A percentile compares a stretch with the other conserved stretches of the same genome.
phyloP scores from a whole-genome alignment of 2,329 filamentous ascomycete genomes.

The Cordyceps cateniannulata region DNA sequence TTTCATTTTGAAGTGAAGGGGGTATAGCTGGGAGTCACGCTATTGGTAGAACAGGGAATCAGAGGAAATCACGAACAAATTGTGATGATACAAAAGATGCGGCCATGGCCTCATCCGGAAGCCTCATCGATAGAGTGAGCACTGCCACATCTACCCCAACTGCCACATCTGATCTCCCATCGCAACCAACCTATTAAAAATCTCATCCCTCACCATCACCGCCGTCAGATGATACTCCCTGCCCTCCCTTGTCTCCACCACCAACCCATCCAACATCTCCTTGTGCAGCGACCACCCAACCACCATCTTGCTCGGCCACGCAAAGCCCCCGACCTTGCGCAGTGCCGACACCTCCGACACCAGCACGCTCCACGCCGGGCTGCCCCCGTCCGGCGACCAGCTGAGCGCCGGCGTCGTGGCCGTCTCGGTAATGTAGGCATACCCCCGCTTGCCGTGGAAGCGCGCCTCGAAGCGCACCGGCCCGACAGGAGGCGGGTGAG shows the following conservation, averaged over 20 bases:
- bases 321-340: constrained; percentile 72
- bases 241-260: constrained; percentile 54
- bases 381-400: constrained; percentile 50
- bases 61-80: no score
- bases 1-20: neutral
- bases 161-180: constrained; percentile 83
- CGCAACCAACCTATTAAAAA: constrained; percentile 73
- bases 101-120: no score
- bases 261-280: constrained; percentile 69
- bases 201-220: constrained; percentile 63
- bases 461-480: constrained; percentile 72
- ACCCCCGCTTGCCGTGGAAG: constrained; percentile 63
- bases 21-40: no score
- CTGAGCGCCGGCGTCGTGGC: constrained; percentile 61
- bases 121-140: no score
- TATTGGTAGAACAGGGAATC: no score
- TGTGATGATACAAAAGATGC: no score
- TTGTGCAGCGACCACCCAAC: constrained; percentile 72
- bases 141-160: constrained; percentile 45
- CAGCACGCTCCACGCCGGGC: constrained; percentile 63
- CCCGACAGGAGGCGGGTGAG: constrained; percentile 36
- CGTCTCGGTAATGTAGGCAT: constrained; percentile 70
- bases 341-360: constrained; percentile 66
- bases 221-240: constrained; percentile 62
- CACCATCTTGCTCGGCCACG: constrained; percentile 79